Percentiles rank a stretch among this genome's conserved stretches.
Evolutionary conservation across 2,329 filamentous ascomycete genomes (phyloP).

Genomic region (Metarhizium guizhouense): DNA sequence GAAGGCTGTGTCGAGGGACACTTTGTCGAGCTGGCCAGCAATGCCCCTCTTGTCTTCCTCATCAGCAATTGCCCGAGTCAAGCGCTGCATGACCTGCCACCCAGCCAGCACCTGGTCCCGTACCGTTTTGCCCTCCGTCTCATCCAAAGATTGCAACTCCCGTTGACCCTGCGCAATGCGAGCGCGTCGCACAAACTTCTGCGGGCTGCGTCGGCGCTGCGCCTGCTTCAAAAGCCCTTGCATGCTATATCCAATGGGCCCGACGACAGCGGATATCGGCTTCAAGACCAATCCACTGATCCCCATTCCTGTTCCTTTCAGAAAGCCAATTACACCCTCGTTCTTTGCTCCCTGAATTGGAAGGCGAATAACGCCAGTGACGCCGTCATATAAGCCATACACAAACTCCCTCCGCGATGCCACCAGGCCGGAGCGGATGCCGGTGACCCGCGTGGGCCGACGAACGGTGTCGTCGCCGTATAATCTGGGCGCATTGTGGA

Average conservation of each 20-base stretch:
- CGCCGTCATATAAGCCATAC: conserved; percentile 56
- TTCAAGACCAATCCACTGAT: conserved; percentile 56
- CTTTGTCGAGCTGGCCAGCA: conserved; percentile 24
- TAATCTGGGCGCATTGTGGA: conserved; percentile 61
- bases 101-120: conserved; percentile 19
- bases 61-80: conserved; percentile 17
- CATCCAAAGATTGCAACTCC: conserved; percentile 28
- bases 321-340: conserved; percentile 35
- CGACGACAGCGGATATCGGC: conserved; percentile 51
- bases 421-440: conserved; percentile 52
- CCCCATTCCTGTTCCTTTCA: conserved; percentile 53
- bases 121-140: conserved; percentile 19
- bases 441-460: conserved; percentile 53
- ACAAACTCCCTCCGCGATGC: conserved; percentile 53
- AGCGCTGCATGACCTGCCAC: conserved; percentile 23
- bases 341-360: conserved; percentile 48
- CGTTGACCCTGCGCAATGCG: conserved; percentile 50
- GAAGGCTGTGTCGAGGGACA: conserved; percentile 17
- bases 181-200: conserved; percentile 44
- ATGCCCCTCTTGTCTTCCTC: conserved; percentile 28
- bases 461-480: conserved; percentile 65
- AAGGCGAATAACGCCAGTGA: conserved; percentile 52
- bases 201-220: conserved; percentile 42
- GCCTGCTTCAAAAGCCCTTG: conserved; percentile 56
- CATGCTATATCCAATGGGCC: conserved; percentile 52